phyloP scores from a whole-genome alignment of 176 grass and related monocot genomes.

The Eragrostis curvula region DNA sequence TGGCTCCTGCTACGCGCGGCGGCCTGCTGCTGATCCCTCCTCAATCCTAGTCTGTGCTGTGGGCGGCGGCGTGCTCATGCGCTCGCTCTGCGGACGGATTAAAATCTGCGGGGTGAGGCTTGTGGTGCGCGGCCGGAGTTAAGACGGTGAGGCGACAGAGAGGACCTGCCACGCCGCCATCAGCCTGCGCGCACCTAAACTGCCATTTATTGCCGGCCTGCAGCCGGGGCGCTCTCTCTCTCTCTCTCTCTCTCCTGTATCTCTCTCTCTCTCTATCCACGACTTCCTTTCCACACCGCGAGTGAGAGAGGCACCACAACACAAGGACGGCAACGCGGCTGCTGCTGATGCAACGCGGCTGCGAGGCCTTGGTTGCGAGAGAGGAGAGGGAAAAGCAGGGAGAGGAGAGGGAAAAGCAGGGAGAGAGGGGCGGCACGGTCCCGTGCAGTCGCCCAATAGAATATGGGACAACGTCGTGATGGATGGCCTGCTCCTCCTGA shows the following conservation, averaged over 20 bases:
- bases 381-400: neutral
- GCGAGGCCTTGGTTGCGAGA: too few species aligned
- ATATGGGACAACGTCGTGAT: slow-evolving; percentile 22
- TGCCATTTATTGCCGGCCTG: slow-evolving; percentile 70
- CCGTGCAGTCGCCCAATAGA: slow-evolving; percentile 35
- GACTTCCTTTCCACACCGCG: neutral
- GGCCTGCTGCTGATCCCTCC: too few species aligned
- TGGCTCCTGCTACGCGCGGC: too few species aligned
- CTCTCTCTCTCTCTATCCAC: neutral
- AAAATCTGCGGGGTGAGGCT: slow-evolving; percentile 24
- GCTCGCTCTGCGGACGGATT: slow-evolving; percentile 29
- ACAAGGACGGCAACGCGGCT: slow-evolving; percentile 43
- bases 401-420: neutral
- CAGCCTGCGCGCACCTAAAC: slow-evolving; percentile 70
- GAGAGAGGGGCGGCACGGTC: neutral
- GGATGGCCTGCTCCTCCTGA: slow-evolving; percentile 7
- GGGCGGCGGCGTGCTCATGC: slow-evolving; percentile 28
- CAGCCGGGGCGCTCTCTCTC: neutral
- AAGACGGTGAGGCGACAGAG: slow-evolving; percentile 79
- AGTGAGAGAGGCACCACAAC: slow-evolving; percentile 23
- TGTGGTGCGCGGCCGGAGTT: slow-evolving; percentile 39
- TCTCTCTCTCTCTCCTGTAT: neutral
- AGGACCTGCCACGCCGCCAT: slow-evolving; percentile 97
- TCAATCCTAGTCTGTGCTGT: slow-evolving; percentile 3
- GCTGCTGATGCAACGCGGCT: too few species aligned